phyloP scores from a whole-genome alignment of 306 rosid species.

The Geum urbanum region DNA sequence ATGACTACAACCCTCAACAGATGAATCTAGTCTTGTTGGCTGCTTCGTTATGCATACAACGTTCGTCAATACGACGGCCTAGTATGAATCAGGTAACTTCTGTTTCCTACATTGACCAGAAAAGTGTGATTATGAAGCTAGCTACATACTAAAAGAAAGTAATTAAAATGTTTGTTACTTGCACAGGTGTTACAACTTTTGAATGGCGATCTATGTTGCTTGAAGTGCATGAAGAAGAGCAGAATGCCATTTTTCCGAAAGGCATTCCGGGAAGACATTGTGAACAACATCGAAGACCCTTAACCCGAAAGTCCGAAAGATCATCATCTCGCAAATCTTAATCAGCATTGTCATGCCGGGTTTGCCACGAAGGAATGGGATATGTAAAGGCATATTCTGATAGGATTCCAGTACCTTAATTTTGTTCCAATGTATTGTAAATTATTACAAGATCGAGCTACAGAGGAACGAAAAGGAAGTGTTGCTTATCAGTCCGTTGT shows the following conservation, averaged over 20 bases:
- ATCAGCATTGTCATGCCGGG: background rate
- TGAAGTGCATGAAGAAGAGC: conserved; percentile 62
- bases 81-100: conserved; percentile 61
- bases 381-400: background rate
- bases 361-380: background rate
- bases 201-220: conserved; percentile 66
- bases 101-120: conserved; percentile 7
- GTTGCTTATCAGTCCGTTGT: background rate
- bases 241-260: conserved; percentile 51
- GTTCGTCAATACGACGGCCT: conserved; percentile 80
- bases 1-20: conserved; percentile 47
- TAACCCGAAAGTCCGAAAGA: conserved; percentile 10
- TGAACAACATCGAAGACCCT: conserved; percentile 36
- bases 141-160: background rate
- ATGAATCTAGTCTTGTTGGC: conserved; percentile 63
- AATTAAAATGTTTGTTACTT: background rate
- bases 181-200: conserved; percentile 72
- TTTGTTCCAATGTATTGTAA: background rate
- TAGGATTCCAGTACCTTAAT: background rate
- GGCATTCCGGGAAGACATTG: conserved; percentile 54
- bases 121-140: background rate
- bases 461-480: background rate
- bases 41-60: conserved; percentile 81
- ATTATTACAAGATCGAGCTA: background rate
- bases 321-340: background rate